Base-by-base conservation (phyloP, 2,329 filamentous ascomycete species). In the Paraconiothyrium brasiliense region DNA sequence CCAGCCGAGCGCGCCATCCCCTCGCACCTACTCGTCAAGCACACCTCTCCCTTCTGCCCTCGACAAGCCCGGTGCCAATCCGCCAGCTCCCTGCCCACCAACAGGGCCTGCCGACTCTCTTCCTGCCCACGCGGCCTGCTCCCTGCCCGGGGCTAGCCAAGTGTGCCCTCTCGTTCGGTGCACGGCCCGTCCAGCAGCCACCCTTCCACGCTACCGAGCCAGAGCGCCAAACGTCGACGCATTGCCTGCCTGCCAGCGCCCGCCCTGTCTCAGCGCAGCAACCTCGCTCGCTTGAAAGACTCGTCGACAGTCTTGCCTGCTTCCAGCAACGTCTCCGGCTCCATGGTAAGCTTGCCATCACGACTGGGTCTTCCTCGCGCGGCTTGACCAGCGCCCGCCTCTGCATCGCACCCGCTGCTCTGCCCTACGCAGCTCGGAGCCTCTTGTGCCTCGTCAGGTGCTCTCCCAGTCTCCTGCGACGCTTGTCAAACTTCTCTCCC, bases 331-430 rank as follows among this genome's bases (percentile, higher is more conserved):
- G 66, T 70, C 70, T 68, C 76, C 76, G 72, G 67, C 67, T 77
- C 76, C 74, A 77, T 77, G 75, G 74, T 78, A 77, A 76, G 70
- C 57, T 66, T 62, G 66, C 70, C 67, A 65, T 72, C 69, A 68
- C 58, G 68, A 63, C 72, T 74, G 70, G 69, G 70, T 71, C 70
- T 66, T 72, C 70, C 54, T 71, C 72, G 70, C 75, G 69, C 70
- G 69, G 73, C 71, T 68, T 75, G 70, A 69, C 68, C 66, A 64
- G 62, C 67, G 69, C 67, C 74, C 67, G 71, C 71, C 68, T 71
- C 66, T 71, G 67, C 67, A 71, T 69, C 67, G 37, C 50, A 48
- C 43, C 39, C 57, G 47, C 47, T 37, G 30, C 60, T 72, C 62
- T 73, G 67, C 69, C 63, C 67, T 71, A 57, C 58, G 27, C 68